phyloP scores from a whole-genome alignment of 1,284 basidiomycete genomes.

The Trametes versicolor region DNA sequence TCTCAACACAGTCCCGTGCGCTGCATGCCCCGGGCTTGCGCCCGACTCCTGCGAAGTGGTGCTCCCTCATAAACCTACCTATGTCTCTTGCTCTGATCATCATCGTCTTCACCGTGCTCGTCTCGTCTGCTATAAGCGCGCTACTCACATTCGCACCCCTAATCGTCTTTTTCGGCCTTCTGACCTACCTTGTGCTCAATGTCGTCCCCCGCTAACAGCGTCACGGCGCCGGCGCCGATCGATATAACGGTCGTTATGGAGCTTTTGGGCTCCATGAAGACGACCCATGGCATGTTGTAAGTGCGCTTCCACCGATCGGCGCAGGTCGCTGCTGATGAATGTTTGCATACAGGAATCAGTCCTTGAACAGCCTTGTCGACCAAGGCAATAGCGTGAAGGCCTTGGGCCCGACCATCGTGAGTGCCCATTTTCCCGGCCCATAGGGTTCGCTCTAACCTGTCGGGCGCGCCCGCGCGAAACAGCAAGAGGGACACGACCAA shows the following conservation, averaged over 20 bases:
- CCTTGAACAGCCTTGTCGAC: slow-evolving; percentile 42
- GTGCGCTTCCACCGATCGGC: slow-evolving; percentile 11
- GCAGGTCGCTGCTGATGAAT: background rate
- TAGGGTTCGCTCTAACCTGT: background rate
- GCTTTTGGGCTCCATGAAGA: slow-evolving; percentile 37
- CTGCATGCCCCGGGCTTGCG: slow-evolving; percentile 3
- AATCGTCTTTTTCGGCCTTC: slow-evolving; percentile 5
- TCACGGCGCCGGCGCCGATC: slow-evolving; percentile 1
- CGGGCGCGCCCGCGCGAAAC: background rate
- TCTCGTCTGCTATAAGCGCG: slow-evolving; percentile 12
- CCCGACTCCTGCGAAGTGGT: background rate
- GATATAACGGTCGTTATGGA: slow-evolving; percentile 36
- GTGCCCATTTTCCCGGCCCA: background rate
- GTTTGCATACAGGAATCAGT: slow-evolving; percentile 39
- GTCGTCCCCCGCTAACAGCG: slow-evolving; percentile 3
- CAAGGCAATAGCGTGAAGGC: background rate
- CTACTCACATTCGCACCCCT: slow-evolving; percentile 23
- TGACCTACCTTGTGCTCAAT: slow-evolving; percentile 11
- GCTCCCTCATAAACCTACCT: slow-evolving; percentile 25
- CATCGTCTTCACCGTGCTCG: slow-evolving; percentile 25
- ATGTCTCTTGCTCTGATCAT: slow-evolving; percentile 24
- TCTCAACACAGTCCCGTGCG: slow-evolving; percentile 2
- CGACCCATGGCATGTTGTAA: slow-evolving; percentile 33
- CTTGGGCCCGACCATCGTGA: background rate
- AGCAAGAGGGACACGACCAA: slow-evolving; percentile 49